phyloP scores from a whole-genome alignment of 116 monocot species.

The Posidonia oceanica region DNA sequence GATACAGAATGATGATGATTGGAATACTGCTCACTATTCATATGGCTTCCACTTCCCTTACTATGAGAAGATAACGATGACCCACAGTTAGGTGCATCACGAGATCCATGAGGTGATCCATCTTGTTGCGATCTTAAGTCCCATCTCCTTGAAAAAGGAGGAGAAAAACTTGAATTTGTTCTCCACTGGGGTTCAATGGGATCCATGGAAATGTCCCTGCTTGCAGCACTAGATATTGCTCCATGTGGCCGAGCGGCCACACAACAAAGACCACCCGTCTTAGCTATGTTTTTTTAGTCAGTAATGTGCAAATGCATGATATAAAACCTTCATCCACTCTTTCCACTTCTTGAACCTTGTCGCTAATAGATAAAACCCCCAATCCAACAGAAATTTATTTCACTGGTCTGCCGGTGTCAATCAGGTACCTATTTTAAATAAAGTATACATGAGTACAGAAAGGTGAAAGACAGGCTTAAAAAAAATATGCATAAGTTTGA shows the following conservation, averaged over 20 bases:
- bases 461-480: too few relatives aligned
- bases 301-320: not conserved
- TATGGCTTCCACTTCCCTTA: constrained; percentile 38
- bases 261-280: constrained; percentile 95
- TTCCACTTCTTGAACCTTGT: not conserved
- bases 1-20: constrained; percentile 74
- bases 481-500: too few relatives aligned
- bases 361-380: too few relatives aligned
- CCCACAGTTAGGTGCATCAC: constrained; percentile 23
- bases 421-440: not conserved
- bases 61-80: constrained; percentile 50
- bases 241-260: constrained; percentile 95
- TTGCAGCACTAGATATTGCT: constrained; percentile 38
- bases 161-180: constrained; percentile 73
- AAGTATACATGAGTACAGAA: not conserved
- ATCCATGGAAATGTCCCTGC: constrained; percentile 66
- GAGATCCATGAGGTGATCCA: constrained; percentile 23
- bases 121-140: constrained; percentile 47
- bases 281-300: constrained; percentile 16
- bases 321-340: not conserved
- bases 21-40: constrained; percentile 29
- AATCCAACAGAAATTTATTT: too few relatives aligned
- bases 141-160: constrained; percentile 55
- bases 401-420: not conserved
- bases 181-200: constrained; percentile 56